Percentiles rank a stretch among this genome's conserved stretches.
Evolutionary conservation across 805 yeast species (phyloP).

Genomic region (Saccharomycopsis lassenensis): DNA sequence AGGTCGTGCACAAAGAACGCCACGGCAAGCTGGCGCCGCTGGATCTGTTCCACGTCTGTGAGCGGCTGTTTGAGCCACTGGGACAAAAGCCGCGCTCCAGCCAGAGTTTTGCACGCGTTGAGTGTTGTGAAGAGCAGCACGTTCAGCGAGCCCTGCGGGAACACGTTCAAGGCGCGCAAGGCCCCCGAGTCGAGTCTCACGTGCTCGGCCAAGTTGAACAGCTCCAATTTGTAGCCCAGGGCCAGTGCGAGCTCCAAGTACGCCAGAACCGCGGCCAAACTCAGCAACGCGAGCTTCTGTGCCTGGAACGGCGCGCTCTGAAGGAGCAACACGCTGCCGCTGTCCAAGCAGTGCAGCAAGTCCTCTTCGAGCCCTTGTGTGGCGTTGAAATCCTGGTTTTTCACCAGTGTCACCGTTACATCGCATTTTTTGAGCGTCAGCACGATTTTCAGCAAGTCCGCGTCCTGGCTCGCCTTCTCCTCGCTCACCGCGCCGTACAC

Average conservation of each 20-base stretch:
- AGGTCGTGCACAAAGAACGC: slow-evolving; percentile 61
- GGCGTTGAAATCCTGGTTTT: slow-evolving; percentile 46
- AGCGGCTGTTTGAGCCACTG: slow-evolving; percentile 97
- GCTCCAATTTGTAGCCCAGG: slow-evolving; percentile 40
- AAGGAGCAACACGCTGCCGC: slow-evolving; percentile 28
- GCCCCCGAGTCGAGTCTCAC: slow-evolving; percentile 92
- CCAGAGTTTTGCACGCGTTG: slow-evolving; percentile 78
- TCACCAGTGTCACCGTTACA: slow-evolving; percentile 53
- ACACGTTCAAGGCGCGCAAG: slow-evolving; percentile 73
- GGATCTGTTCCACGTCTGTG: slow-evolving; percentile 48
- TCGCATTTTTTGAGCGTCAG: slow-evolving; percentile 73
- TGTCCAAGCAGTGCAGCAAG: slow-evolving; percentile 31
- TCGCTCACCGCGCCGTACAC: slow-evolving; percentile 35
- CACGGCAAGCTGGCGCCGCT: slow-evolving; percentile 65
- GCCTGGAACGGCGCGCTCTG: slow-evolving; percentile 46
- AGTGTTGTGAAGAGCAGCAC: slow-evolving; percentile 70
- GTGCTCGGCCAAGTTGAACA: slow-evolving; percentile 64
- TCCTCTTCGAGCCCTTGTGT: slow-evolving; percentile 69
- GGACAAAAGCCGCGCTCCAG: slow-evolving; percentile 80
- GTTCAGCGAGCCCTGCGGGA: slow-evolving; percentile 47
- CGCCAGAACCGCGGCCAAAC: slow-evolving; percentile 56
- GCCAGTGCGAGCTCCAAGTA: slow-evolving; percentile 57
- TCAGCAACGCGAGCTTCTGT: slow-evolving; percentile 40
- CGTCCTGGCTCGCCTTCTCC: slow-evolving; percentile 30
- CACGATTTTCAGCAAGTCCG: slow-evolving; percentile 51